Evolutionary conservation across 2,329 filamentous ascomycete genomes (phyloP).

Genomic region (Akanthomyces dipterigenus): DNA sequence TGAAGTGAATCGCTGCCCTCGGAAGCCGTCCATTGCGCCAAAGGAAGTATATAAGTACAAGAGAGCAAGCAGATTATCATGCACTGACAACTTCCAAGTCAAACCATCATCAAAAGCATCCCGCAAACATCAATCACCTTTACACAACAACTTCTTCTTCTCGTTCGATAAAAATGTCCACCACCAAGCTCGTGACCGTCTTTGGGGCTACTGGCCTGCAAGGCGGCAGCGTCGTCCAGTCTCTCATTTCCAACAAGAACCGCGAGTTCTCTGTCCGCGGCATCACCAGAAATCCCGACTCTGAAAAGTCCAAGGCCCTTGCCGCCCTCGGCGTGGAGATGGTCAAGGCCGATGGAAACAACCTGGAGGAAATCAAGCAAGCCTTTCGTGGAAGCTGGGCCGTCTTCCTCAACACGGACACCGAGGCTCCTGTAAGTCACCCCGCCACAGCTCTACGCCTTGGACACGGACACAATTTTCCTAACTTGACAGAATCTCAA

Average conservation of each 20-base stretch:
- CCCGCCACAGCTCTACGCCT: neutral
- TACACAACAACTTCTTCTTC: neutral
- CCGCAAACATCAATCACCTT: neutral
- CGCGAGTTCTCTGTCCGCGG: slow-evolving; percentile 22
- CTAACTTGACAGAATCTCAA: slow-evolving; percentile 18
- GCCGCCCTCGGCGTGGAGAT: slow-evolving; percentile 22
- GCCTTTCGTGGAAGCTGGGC: slow-evolving; percentile 28
- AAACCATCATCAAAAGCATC: neutral
- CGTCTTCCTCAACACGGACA: slow-evolving; percentile 28
- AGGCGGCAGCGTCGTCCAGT: slow-evolving; percentile 24
- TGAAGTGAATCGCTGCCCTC: neutral
- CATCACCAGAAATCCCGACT: slow-evolving; percentile 23
- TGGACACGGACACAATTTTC: neutral
- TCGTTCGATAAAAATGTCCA: slow-evolving; percentile 17
- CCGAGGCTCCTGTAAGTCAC: slow-evolving; percentile 22
- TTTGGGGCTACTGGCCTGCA: slow-evolving; percentile 27
- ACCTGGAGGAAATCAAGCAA: neutral
- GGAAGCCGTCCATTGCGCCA: neutral
- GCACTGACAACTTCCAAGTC: neutral
- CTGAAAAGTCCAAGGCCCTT: slow-evolving; percentile 23
- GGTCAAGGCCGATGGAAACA: slow-evolving; percentile 23
- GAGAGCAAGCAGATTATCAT: neutral
- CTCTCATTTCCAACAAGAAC: slow-evolving; percentile 24
- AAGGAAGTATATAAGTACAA: neutral
- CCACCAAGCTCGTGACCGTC: slow-evolving; percentile 24